Evolutionary conservation across 768 basidiomycete species (phyloP), one percentile per base, ranked within the genome.

Genomic region (Calvatia gigantea): DNA sequence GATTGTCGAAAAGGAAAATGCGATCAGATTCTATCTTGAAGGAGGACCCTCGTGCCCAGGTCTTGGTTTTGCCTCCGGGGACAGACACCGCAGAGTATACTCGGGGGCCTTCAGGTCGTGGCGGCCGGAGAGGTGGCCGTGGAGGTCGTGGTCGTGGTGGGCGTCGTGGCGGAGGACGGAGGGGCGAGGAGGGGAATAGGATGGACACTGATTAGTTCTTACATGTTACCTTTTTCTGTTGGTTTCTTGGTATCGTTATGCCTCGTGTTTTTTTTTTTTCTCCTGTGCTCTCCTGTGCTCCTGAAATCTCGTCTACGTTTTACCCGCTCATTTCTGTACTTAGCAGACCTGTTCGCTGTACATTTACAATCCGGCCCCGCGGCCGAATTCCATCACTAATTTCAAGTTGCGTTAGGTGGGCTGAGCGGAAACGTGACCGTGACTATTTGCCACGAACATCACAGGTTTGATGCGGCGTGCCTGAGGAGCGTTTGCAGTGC

Each of bases 11-110:
- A 62, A 93, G 91, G 58, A 94, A 92, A 81, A 77, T 94, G 77
- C 88, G 91, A 51, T 93, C 91, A 2, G 91, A 94, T 65, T 82
- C 82, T 1, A 77, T 93, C 46, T 67, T 91, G 29, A 74, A 75
- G 28, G 71, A 72, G 19, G 80, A 80, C 57, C 80, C 86, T n/a
- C 82, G 89, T 25, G 87, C 89, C 3, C 76, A 80, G 11, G 79
- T 91, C 0, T 73, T 90, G 19, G 67, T 87, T 27, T 83, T 84
- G 27, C 88, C 88, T 0, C 87, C 87, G 11, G 87, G 87, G 6
- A 67, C 54, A 14, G 74, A 88, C 57, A 75, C 80, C 0, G 75
- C 78, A 29, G 78, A 79, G 2, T 81, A 86, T 61, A 66, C 64
- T 1, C 78, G 75, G 53, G 56, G 62, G 9, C 65, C 69, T 2